These are phyloP conservation scores for Wallacemonas sp. DNA, from an alignment of 208 protist genomes.

Conservation along the genomic window DNA sequence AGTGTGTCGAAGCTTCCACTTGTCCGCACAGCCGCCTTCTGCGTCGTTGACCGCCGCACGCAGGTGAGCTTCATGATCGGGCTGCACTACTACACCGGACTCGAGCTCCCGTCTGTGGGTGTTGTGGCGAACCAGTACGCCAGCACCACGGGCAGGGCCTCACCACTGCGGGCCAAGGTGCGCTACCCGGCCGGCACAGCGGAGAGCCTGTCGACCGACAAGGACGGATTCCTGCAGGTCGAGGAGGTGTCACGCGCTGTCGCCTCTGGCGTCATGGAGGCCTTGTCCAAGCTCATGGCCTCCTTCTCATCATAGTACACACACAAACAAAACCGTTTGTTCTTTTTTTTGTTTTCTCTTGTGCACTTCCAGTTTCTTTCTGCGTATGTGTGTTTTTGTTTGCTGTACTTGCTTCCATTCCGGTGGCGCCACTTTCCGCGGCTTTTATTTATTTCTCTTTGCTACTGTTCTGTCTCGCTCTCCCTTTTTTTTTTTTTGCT, in stretches of 20 bases:
- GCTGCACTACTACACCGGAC: conserved; percentile 43
- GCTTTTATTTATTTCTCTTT: not conserved
- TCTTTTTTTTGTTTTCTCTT: conserved; percentile 11
- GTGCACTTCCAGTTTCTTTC: conserved; percentile 1
- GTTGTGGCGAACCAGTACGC: conserved; percentile 45
- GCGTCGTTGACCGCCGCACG: conserved; percentile 38
- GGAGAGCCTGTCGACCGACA: conserved; percentile 10
- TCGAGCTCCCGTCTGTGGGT: conserved; percentile 40
- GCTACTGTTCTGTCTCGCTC: not conserved
- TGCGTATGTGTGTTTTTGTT: conserved; percentile 18
- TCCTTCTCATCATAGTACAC: conserved; percentile 14
- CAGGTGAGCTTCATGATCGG: conserved; percentile 38
- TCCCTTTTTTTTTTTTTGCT: not conserved
- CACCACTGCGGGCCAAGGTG: conserved; percentile 30
- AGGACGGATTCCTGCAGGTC: conserved; percentile 31
- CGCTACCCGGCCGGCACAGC: conserved; percentile 23
- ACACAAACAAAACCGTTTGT: not conserved
- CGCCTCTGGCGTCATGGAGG: conserved; percentile 26
- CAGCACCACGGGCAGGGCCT: conserved; percentile 1
- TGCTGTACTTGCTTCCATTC: not conserved
- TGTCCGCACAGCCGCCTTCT: conserved; percentile 36
- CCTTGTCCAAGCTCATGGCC: conserved; percentile 32
- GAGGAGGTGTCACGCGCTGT: conserved; percentile 26
- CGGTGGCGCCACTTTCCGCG: no score
- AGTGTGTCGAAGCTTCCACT: not conserved